Evolutionary conservation across 306 rosid genomes (phyloP).

Genomic region (Quillaja saponaria): DNA sequence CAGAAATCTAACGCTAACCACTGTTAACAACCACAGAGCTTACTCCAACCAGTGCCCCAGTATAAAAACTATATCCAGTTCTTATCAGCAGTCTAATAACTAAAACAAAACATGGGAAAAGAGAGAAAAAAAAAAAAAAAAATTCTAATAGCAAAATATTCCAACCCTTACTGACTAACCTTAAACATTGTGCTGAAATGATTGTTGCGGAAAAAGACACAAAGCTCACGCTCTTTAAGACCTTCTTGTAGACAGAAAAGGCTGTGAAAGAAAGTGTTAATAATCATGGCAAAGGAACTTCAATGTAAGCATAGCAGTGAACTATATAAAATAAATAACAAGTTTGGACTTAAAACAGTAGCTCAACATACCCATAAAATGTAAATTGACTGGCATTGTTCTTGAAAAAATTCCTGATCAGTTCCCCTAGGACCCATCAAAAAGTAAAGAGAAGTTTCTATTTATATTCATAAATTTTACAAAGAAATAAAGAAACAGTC

Average conservation of each 20-base stretch:
- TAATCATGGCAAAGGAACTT: conserved; percentile 11
- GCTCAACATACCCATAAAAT: conserved; percentile 63
- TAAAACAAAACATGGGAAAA: neutral
- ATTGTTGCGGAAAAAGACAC: conserved; percentile 96
- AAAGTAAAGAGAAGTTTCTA: conserved; percentile 11
- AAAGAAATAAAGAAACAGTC: conserved; percentile 18
- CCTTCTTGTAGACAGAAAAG: conserved; percentile 95
- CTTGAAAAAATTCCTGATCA: conserved; percentile 78
- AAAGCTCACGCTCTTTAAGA: conserved; percentile 90
- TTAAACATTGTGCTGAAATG: conserved; percentile 99
- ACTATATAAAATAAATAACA: conserved; percentile 20
- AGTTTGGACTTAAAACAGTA: conserved; percentile 19
- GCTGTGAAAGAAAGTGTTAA: conserved; percentile 53
- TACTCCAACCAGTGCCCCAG: neutral
- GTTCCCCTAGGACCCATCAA: conserved; percentile 68
- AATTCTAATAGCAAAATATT: no score
- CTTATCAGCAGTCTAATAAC: conserved; percentile 26
- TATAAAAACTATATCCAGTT: conserved; percentile 18
- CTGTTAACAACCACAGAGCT: conserved; percentile 9
- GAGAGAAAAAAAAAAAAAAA: no score
- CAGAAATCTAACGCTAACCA: conserved; percentile 19
- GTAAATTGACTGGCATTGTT: conserved; percentile 94
- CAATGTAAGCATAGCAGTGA: conserved; percentile 9
- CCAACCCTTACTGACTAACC: conserved; percentile 53
- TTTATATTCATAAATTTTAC: conserved; percentile 23